A percentile compares a stretch with the other conserved stretches of the same genome.
Conservation (phyloP, 352 stramenopile species). For the Phytophthora aleatoria region DNA sequence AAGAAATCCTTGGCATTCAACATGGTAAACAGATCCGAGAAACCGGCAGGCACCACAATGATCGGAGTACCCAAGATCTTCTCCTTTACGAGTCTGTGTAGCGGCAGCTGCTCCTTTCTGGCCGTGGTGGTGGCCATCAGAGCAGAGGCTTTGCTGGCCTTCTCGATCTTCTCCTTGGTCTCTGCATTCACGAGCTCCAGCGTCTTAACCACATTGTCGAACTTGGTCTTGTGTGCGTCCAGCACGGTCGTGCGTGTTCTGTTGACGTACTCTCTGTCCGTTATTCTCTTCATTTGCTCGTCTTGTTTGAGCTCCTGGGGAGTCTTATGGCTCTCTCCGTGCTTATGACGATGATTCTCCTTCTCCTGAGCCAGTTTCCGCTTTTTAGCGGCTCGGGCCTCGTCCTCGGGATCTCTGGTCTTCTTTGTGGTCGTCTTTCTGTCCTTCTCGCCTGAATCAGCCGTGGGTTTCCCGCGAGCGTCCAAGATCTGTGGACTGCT, state of each 20-base stretch:
- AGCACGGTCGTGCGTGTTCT: slow-evolving; percentile 76
- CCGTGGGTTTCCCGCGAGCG: slow-evolving; percentile 16
- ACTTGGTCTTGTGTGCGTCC: slow-evolving; percentile 80
- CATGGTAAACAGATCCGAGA: slow-evolving; percentile 89
- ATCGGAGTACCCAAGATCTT: slow-evolving; percentile 89
- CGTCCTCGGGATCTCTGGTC: slow-evolving; percentile 11
- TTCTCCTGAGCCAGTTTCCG: slow-evolving; percentile 23
- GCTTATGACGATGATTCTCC: slow-evolving; percentile 37
- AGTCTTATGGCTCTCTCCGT: slow-evolving; percentile 38
- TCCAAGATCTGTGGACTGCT: slow-evolving; percentile 71
- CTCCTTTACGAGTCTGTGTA: slow-evolving; percentile 71
- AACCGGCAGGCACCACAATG: slow-evolving; percentile 89
- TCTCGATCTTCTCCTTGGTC: slow-evolving; percentile 89
- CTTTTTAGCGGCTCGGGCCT: slow-evolving; percentile 49
- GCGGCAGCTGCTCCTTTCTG: slow-evolving; percentile 70
- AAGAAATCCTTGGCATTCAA: slow-evolving; percentile 91
- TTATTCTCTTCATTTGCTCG: slow-evolving; percentile 61
- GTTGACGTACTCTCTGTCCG: slow-evolving; percentile 70
- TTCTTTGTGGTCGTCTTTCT: slow-evolving; percentile 17
- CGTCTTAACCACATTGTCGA: slow-evolving; percentile 82
- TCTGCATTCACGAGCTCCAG: slow-evolving; percentile 84
- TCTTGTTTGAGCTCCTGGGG: slow-evolving; percentile 41
- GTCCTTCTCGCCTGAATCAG: slow-evolving; percentile 16
- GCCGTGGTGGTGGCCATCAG: slow-evolving; percentile 42
- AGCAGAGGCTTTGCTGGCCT: slow-evolving; percentile 72